Evolutionary conservation across 2,329 filamentous ascomycete species (phyloP), one percentile per base, ranked within the genome.

Genomic region (Alternaria conjuncta): DNA sequence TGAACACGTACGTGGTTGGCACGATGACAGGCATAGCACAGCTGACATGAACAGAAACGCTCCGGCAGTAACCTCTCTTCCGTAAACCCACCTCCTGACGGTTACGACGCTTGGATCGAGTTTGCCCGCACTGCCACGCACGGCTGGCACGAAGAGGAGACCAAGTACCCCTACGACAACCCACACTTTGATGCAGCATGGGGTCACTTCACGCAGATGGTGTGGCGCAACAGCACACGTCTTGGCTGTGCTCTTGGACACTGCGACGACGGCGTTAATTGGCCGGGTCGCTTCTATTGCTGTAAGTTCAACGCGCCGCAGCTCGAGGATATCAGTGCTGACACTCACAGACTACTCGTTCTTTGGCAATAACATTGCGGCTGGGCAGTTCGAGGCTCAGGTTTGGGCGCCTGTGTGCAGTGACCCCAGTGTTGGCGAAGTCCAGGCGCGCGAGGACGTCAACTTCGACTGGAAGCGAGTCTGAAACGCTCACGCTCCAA

Each of bases 161-260:
- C 57, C 51, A 75, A 76, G 65, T 79, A 79, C 57, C 75, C 76
- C 10, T 80, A 78, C 63, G 65, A 72, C 53, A 66, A 75, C 20
- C 78, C 76, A 6, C 63, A 71, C 60, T 77, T 67, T 30, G 67
- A 72, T 13, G 63, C 65, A n/a, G 64, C 71, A 8, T 76, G 73
- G 71, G 77, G 75, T 20, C 78, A 81, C 70, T 81, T 81, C 70
- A 75, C 76, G 7, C 79, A 81, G 71, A 68, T 81, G 67, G 78
- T 81, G 55, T 81, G 79, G 79, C 77, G 77, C 53, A 75, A 77
- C 63, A 72, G 71, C 12, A 67, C 72, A 3, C 73, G 70, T n/a
- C 64, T 81, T 28, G 79, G 79, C 41, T 81, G 79, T 61, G 78
- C 79, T 45, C 44, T 78, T 4, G 70, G 68, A 18, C 65, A 73